Evolutionary conservation across 1,284 basidiomycete genomes (phyloP).

Genomic region (Blastosporella zonata): DNA sequence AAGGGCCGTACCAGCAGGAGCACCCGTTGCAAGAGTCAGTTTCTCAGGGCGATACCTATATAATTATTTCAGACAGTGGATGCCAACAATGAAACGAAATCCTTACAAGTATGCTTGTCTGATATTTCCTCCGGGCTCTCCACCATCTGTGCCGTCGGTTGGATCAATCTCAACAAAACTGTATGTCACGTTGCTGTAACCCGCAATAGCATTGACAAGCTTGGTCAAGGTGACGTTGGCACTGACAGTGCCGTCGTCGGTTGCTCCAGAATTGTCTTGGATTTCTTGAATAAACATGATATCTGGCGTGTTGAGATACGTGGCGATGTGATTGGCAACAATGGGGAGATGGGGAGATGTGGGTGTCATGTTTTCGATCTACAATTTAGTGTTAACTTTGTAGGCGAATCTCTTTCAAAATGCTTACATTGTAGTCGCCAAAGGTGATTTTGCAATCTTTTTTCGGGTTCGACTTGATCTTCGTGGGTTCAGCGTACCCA

Average conservation of each 20-base stretch:
- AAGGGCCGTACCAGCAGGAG: constrained; percentile 45
- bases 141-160: constrained; percentile 57
- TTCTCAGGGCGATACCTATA: constrained; percentile 45
- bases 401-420: neutral
- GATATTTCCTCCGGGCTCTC: constrained; percentile 64
- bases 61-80: neutral
- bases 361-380: constrained; percentile 61
- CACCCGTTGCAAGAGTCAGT: constrained; percentile 46
- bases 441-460: constrained; percentile 50
- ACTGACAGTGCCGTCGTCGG: constrained; percentile 51
- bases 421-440: constrained; percentile 65
- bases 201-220: constrained; percentile 48
- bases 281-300: constrained; percentile 67
- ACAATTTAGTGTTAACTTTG: constrained; percentile 2
- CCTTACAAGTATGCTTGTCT: constrained; percentile 55
- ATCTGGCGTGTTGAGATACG: constrained; percentile 52
- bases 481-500: constrained; percentile 36
- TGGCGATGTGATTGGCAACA: constrained; percentile 55
- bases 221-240: constrained; percentile 54
- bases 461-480: constrained; percentile 30
- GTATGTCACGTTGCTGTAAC: constrained; percentile 45
- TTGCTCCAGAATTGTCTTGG: constrained; percentile 59
- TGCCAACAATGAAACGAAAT: constrained; percentile 10
- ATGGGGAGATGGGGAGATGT: constrained; percentile 44
- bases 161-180: constrained; percentile 50